Conservation (phyloP, 106 monocot species). For the Amphibolis antarctica region DNA sequence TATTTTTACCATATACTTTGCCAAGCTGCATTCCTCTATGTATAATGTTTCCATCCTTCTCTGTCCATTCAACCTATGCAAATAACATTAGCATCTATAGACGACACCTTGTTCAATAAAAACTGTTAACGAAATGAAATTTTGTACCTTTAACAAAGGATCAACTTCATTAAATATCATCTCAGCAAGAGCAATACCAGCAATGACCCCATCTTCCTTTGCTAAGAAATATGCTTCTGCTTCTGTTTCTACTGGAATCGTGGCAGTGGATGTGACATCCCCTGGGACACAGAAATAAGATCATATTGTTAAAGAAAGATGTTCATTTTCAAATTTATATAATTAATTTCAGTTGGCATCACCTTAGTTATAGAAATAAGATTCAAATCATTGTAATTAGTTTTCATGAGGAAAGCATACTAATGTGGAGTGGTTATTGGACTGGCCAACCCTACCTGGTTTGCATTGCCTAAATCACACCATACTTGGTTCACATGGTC, state of each 20-base stretch:
- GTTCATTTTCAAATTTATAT: background rate
- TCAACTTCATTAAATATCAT: slow-evolving; percentile 84
- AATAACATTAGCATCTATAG: background rate
- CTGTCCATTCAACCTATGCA: slow-evolving; percentile 69
- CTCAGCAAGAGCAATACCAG: slow-evolving; percentile 86
- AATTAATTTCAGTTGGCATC: too few relatives aligned
- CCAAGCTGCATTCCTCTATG: slow-evolving; percentile 77
- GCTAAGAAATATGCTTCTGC: slow-evolving; percentile 91
- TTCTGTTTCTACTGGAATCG: slow-evolving; percentile 71
- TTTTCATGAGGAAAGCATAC: background rate
- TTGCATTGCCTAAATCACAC: too few relatives aligned
- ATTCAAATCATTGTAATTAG: background rate
- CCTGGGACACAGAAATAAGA: slow-evolving; percentile 25
- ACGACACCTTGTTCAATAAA: background rate
- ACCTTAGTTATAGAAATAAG: slow-evolving; percentile 25
- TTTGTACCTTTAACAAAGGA: slow-evolving; percentile 58
- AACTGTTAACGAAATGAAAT: background rate
- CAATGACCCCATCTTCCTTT: slow-evolving; percentile 90
- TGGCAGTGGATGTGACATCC: slow-evolving; percentile 90
- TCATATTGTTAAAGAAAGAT: background rate
- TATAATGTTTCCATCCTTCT: slow-evolving; percentile 62
- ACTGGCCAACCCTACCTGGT: too few relatives aligned
- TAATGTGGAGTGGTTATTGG: too few relatives aligned
- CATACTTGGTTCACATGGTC: too few relatives aligned
- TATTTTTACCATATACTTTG: slow-evolving; percentile 65